Conservation (phyloP, 805 yeast species). For the Brettanomyces anomalus region DNA sequence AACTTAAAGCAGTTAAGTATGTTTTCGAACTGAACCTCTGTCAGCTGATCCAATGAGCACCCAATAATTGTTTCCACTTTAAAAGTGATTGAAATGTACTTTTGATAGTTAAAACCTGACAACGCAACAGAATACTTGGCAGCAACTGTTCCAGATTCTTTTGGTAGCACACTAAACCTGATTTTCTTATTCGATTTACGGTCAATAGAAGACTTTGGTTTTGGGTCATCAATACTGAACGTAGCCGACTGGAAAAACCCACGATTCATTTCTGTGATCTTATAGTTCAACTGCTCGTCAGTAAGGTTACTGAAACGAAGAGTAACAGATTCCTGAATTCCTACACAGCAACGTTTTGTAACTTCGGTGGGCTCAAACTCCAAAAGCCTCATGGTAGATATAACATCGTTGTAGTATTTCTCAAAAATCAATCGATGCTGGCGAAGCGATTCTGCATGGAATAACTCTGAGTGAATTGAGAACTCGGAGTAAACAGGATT, state of each 20-base stretch:
- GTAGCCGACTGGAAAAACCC: constrained; percentile 11
- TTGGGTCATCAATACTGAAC: constrained; percentile 5
- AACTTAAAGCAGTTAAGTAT: constrained; percentile 15
- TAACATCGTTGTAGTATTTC: constrained; percentile 17
- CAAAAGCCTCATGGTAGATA: constrained; percentile 28
- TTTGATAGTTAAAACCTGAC: constrained; percentile 7
- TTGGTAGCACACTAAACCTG: constrained; percentile 7
- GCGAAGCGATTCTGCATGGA: constrained; percentile 30
- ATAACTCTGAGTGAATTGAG: constrained; percentile 22
- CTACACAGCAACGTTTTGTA: constrained; percentile 30
- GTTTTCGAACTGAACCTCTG: constrained; percentile 15
- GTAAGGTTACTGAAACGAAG: constrained; percentile 28
- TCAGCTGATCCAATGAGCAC: constrained; percentile 26
- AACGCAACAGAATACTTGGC: constrained; percentile 11
- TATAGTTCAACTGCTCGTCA: constrained; percentile 29
- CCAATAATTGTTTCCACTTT: constrained; percentile 25
- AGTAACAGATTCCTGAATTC: constrained; percentile 22
- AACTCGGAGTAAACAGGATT: constrained; percentile 40
- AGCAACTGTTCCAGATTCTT: constrained; percentile 9
- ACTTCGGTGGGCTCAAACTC: constrained; percentile 35
- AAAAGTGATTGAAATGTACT: constrained; percentile 14
- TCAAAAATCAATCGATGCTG: constrained; percentile 28
- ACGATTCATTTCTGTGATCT: constrained; percentile 25
- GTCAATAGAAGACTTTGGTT: constrained; percentile 11
- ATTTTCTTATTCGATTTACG: constrained; percentile 23